phyloP scores from a whole-genome alignment of 78 protist genomes.

The Chrysochromulina parva region DNA sequence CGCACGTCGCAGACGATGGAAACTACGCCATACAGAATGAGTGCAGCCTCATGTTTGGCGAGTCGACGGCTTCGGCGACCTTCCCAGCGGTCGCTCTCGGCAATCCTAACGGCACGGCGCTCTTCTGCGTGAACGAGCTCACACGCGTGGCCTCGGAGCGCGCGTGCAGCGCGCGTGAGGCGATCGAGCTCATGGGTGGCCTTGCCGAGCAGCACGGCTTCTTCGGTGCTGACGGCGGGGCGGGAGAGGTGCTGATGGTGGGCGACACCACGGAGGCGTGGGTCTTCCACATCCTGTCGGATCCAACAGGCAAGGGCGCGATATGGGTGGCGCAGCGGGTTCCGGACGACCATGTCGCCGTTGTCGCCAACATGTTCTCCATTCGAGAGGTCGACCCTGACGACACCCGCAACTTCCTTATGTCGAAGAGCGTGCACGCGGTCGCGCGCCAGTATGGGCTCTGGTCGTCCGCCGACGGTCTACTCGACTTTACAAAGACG shows the following conservation, averaged over 20 bases:
- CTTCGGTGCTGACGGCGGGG: slow-evolving; percentile 25
- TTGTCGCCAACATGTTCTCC: slow-evolving; percentile 48
- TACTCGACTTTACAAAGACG: slow-evolving; percentile 48
- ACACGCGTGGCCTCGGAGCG: not conserved
- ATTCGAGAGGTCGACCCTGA: slow-evolving; percentile 43
- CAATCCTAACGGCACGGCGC: not conserved
- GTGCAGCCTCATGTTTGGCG: not conserved
- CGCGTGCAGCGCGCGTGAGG: not conserved
- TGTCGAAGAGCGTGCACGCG: not conserved
- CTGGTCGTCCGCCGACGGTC: slow-evolving; percentile 29
- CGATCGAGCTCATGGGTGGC: slow-evolving; percentile 48
- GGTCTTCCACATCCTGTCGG: slow-evolving; percentile 34
- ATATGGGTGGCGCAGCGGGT: slow-evolving; percentile 68
- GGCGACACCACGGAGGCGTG: slow-evolving; percentile 36
- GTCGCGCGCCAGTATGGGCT: slow-evolving; percentile 14
- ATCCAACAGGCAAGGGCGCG: not conserved
- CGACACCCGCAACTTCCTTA: not conserved
- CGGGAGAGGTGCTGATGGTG: slow-evolving; percentile 50
- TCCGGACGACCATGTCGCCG: slow-evolving; percentile 47
- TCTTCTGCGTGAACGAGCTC: not conserved
- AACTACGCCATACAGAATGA: not conserved
- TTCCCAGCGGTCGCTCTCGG: not conserved
- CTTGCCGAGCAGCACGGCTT: slow-evolving; percentile 56
- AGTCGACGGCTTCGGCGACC: not conserved
- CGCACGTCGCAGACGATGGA: not conserved